Evolutionary conservation across 2,329 filamentous ascomycete genomes (phyloP), one percentile per base, ranked within the genome.

Genomic region (Pestalotiopsis fici): DNA sequence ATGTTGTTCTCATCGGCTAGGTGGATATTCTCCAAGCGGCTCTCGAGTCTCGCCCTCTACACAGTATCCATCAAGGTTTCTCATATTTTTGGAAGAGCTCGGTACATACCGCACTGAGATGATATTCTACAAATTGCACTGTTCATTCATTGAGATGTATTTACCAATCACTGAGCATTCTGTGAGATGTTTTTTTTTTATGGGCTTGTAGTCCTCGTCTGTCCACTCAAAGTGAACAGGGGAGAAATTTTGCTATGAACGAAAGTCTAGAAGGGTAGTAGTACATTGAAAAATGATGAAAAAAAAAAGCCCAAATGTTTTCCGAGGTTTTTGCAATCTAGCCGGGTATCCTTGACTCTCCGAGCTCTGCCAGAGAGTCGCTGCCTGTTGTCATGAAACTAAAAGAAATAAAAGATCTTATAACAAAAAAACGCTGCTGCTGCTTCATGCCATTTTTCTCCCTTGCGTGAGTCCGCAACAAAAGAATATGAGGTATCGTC

Each of bases 221-320:
- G 66, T 68, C 56, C 64, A 67, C 56, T 68, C 37, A 43, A 60
- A 70, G 50, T 37, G 35, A 64, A 61, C 71, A 67, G 62, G 57
- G 64, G 60, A 21, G 70, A 70, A 68, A 55, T 65, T 68, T 66
- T 35, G 31, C 63, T 57, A 65, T 73, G 64, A 76, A 72, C 67
- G 74, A 75, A 68, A 73, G 74, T 75, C 69, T 67, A 71, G 73
- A 76, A 75, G 65, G 55, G 55, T 73, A 76, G 67, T 74, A 67
- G 64, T 74, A 73, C 71, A 73, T 43, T 64, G 18, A 15, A 11
- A 35, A 11, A 11, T 35, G 31, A 35, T 35, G 65, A 50, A 64
- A 54, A 66, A 50, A 64, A 54, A 3, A n/a, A 12, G 39, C 21
- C 21, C 55, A 43, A 47, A 35, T 35, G 11, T 35, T 15, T 54